Evolutionary conservation across 1,284 basidiomycete genomes (phyloP), one percentile per base, ranked within the genome.

Genomic region (Crucibulum parvulum): DNA sequence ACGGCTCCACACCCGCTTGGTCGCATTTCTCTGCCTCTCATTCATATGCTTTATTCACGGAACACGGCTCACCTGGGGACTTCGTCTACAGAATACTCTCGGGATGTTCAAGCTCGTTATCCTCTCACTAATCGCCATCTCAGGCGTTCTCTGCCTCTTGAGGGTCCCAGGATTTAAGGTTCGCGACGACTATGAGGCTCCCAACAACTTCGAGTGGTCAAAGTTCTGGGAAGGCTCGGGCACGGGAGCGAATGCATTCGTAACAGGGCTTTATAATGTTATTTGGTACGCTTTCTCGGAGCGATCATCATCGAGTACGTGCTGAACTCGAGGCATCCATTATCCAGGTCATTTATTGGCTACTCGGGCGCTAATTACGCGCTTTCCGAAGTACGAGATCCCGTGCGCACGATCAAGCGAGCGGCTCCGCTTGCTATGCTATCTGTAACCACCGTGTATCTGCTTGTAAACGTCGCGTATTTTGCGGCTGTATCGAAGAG

Each of bases 341-440:
- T 18, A 31, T 48, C 13, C 24, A 90, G 88, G 89, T 88, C 87
- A 0, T 90, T 86, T 69, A 80, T 83, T 53, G 90, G 90, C 0
- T 92, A 90, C 68, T 84, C 86, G 0, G 90, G 88, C 58, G 88
- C 87, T 13, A 91, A 91, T 67, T 91, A 90, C 62, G 87, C 87
- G 0, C 77, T 92, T 3, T 89, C 88, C 4, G 89, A 92, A 67
- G 79, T 90, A 11, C 81, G 80, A 31, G 80, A 91, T 64, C 90
- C 90, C 1, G 81, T 90, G 5, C 80, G 81, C 37, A 91, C 90
- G 0, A 84, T 92, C 67, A 89, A 86, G 68, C 75, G 81, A 5
- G 90, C 89, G 0, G 88, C 86, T 4, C 88, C 90, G 1, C 66
- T 89, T 6, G 89, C 88, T 0, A 84, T 91, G 78, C 57, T 80